Base-by-base conservation (phyloP, 1,284 basidiomycete species). In the Trametes pubescens region DNA sequence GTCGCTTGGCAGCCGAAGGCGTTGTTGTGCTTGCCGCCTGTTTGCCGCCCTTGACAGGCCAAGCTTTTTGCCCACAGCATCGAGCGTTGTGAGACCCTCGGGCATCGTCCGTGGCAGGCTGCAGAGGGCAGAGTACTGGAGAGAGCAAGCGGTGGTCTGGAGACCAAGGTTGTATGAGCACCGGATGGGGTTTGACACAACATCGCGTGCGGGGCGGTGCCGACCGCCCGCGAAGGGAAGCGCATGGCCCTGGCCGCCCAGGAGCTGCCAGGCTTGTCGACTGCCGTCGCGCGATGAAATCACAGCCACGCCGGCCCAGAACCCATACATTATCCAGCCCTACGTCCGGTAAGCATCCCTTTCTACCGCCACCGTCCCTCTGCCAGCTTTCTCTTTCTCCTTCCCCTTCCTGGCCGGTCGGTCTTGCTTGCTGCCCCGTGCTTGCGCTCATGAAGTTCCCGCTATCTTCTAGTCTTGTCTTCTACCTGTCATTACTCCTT, bases 401-500 rank as follows among this genome's bases (percentile, higher is more conserved):
- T 29, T 47, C 32, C 38, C 38, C n/a, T 26, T 52, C 29, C 32
- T 24, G n/a, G 5, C 44, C 13, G 21, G 49, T 18, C 51, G 14
- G 26, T 34, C n/a, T 32, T 35, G 32, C 49, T 26, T 55, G 22
- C 34, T 24, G 5, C 6, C 18, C 29, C 32, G 29, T 54, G 38
- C 38, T 24, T 32, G 52, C 44, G 37, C 54, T 55, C 61, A 74
- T 74, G 71, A 72, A 70, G 65, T 65, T 69, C 58, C 29, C 47
- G 59, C 58, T 72, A 53, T 65, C 71, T 7, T 59, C 72, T 26
- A 66, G 73, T 2, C 62, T 76, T 22, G 62, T 74, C 37, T 61
- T 75, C 51, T 74, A 70, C 59, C 66, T 74, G 61, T 70, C 69
- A 4, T 68, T 73, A 54, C 69, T 76, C 21, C 70, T 75, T 55